Evolutionary conservation across 1,139 yeast species (phyloP), one percentile per base, ranked within the genome.

Genomic region (Magnusiomyces suaveolens): DNA sequence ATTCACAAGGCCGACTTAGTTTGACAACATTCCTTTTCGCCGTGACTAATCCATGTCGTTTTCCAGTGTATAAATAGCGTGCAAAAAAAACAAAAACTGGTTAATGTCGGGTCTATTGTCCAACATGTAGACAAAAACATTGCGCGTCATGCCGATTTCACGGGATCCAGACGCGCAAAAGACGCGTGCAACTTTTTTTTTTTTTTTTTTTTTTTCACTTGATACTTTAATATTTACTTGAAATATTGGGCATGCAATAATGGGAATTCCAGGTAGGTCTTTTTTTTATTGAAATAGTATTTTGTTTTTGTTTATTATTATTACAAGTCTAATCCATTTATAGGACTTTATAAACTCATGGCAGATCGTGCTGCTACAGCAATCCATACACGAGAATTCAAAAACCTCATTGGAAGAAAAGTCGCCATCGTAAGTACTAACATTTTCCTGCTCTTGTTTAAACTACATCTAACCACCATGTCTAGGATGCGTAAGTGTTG

Each of bases 361-460:
- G 80, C 88, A 52, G 98, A 92, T 66, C 84, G 90, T 68, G 95
- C 96, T 1, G 96, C 97, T 0, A 70, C 72, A 16, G 90, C 97
- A 1, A 81, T 87, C 60, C 80, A 81, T 61, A 82, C 82, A 57
- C 79, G 81, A 57, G 96, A 89, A 61, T 83, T 92, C 73, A 90
- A 90, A 70, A 77, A 87, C 46, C 79, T 89, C 52, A 86, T 87
- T 64, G 98, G 98, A 1, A 76, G 98, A 51, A 94, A 92, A 72
- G 96, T 92, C 23, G 98, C 98, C 58, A 90, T 92, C 57, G 87
- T 66, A 54, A 54, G 68, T 60, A 23, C 4, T 36, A 18, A 36
- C 36, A 29, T n/a, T n/a, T 29, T n/a, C 16, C 23, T 24, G 18
- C 2, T 14, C 36, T 14, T 32, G 43, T 3, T 16, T n/a, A 24